phyloP scores from a whole-genome alignment of 495 filamentous ascomycete species.

The Penicillium bialowiezense region DNA sequence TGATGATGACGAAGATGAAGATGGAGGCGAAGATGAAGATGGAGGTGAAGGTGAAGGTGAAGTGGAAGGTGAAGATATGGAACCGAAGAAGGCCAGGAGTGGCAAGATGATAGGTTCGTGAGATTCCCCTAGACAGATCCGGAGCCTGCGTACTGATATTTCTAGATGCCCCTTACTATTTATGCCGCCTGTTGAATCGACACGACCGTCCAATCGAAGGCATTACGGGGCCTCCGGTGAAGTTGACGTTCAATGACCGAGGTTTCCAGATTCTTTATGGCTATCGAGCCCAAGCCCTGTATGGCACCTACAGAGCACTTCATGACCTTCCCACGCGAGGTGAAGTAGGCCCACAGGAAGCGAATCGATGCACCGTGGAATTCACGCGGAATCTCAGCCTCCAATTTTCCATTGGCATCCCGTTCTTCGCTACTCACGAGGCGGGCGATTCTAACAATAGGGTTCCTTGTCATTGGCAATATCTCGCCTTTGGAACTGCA shows the following conservation, averaged over 20 bases:
- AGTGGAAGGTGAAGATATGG: neutral
- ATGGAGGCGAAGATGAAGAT: neutral
- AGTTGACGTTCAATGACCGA: constrained; percentile 37
- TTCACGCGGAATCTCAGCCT: constrained; percentile 27
- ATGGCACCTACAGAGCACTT: constrained; percentile 28
- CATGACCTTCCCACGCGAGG: constrained; percentile 3
- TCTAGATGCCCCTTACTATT: constrained; percentile 6
- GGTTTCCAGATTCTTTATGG: constrained; percentile 36
- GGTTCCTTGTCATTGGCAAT: constrained; percentile 36
- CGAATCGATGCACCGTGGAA: constrained; percentile 29
- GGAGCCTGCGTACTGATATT: neutral
- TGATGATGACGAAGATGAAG: no score
- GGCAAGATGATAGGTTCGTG: constrained; percentile 11
- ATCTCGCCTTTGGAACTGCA: constrained; percentile 40
- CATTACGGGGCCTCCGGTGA: constrained; percentile 31
- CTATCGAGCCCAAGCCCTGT: constrained; percentile 27
- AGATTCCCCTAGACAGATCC: neutral
- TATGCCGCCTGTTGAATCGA: constrained; percentile 1
- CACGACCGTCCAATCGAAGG: constrained; percentile 1
- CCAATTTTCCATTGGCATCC: constrained; percentile 39
- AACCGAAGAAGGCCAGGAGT: neutral
- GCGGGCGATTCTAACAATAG: neutral
- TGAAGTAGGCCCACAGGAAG: constrained; percentile 1
- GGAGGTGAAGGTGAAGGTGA: neutral
- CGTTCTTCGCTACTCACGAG: constrained; percentile 40